Conservation (phyloP, 495 filamentous ascomycete species). For the Haplographium delicatum region DNA sequence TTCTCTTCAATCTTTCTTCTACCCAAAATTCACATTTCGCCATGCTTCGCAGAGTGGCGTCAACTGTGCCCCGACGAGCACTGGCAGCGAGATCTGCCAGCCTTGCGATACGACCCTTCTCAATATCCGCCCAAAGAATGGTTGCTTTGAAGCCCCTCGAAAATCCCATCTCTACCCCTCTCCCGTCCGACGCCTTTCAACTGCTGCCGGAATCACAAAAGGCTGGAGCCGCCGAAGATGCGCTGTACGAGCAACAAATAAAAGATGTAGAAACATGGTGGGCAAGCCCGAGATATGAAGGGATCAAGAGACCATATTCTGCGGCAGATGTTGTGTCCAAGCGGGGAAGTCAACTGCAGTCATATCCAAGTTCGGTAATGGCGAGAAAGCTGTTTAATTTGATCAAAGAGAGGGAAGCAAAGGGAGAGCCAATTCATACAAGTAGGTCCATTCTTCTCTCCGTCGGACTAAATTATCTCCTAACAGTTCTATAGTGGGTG, state of each 20-base stretch:
- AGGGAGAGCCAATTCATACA: conserved; percentile 65
- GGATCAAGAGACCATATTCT: conserved; percentile 87
- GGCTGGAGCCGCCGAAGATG: conserved; percentile 72
- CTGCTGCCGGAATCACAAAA: conserved; percentile 69
- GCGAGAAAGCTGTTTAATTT: conserved; percentile 91
- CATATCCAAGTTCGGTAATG: conserved; percentile 87
- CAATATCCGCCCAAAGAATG: conserved; percentile 28
- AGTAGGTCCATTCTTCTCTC: background rate
- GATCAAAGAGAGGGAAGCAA: conserved; percentile 65
- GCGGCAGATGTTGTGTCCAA: conserved; percentile 90
- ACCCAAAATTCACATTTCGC: conserved; percentile 13
- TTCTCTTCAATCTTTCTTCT: conserved; percentile 10
- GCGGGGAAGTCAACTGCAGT: conserved; percentile 78
- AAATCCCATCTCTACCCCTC: conserved; percentile 44
- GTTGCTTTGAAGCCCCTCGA: conserved; percentile 26
- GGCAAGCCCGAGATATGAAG: conserved; percentile 72
- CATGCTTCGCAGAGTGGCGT: conserved; percentile 33
- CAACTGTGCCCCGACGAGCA: conserved; percentile 29
- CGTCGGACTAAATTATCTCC: background rate
- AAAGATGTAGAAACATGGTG: conserved; percentile 85
- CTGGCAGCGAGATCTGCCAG: conserved; percentile 20
- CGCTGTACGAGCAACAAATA: conserved; percentile 71
- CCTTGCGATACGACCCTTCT: conserved; percentile 14
- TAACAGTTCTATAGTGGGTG: conserved; percentile 64
- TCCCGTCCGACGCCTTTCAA: conserved; percentile 71